phyloP scores from a whole-genome alignment of 208 protist species.

The Sergeia podlipaevii region DNA sequence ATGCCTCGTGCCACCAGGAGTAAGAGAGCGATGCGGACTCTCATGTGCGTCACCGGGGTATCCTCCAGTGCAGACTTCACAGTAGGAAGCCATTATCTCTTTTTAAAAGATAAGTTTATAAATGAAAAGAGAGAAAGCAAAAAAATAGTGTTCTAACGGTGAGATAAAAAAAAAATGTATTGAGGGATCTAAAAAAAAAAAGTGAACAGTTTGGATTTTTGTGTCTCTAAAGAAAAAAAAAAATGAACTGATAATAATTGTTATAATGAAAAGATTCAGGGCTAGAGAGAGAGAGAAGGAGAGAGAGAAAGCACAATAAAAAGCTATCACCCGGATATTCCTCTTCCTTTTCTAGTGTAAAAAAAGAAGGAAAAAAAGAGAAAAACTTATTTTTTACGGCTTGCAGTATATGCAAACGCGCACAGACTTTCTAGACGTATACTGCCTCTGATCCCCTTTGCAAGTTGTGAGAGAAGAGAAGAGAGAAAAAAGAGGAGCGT shows the following conservation, averaged over 20 bases:
- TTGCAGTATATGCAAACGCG: slow-evolving; percentile 2
- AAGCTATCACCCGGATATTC: too few relatives aligned
- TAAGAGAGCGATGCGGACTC: background rate
- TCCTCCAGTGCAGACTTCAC: slow-evolving; percentile 61
- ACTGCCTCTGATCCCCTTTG: too few relatives aligned
- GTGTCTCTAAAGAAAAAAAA: slow-evolving; percentile 3
- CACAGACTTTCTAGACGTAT: too few relatives aligned
- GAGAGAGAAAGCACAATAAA: too few relatives aligned
- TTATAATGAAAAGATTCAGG: too few relatives aligned
- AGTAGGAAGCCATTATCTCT: slow-evolving; percentile 76
- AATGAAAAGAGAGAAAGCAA: background rate
- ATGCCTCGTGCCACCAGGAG: background rate
- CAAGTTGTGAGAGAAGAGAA: too few relatives aligned
- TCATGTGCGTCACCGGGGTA: slow-evolving; percentile 27
- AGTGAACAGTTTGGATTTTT: background rate
- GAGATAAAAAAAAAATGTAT: background rate
- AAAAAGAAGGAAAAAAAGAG: background rate
- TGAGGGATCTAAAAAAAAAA: background rate
- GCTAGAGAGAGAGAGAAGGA: too few relatives aligned
- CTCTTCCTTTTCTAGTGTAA: too few relatives aligned
- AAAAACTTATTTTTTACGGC: background rate
- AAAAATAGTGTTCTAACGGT: background rate
- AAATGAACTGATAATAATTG: background rate
- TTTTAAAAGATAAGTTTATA: background rate
- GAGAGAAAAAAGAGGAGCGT: too few relatives aligned